A percentile compares a stretch with the other conserved stretches of the same genome.
Conservation (phyloP, 2,329 filamentous ascomycete species). For the Xylariaceae sp. region DNA sequence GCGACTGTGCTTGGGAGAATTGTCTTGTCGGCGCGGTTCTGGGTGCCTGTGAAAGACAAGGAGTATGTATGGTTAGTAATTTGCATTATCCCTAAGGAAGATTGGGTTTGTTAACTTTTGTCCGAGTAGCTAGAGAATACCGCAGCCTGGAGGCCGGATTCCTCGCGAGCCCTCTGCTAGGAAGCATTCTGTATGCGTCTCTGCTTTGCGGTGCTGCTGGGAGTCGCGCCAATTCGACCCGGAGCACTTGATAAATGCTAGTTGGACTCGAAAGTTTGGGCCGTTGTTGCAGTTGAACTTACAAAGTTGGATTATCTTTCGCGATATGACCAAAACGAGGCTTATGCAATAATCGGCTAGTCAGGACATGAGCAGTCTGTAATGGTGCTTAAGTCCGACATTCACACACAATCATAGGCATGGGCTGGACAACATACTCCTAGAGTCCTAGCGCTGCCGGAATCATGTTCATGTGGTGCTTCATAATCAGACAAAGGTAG, state of each 20-base stretch:
- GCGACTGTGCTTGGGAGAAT: constrained; percentile 23
- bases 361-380: background rate
- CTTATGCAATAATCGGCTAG: background rate
- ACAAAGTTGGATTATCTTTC: constrained; percentile 13
- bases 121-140: constrained; percentile 21
- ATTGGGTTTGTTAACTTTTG: constrained; percentile 33
- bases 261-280: background rate
- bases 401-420: background rate
- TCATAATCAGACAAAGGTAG: no score
- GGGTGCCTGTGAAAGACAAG: constrained; percentile 12
- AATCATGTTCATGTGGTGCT: no score
- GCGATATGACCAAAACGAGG: constrained; percentile 3
- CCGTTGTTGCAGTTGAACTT: background rate
- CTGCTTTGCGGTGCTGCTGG: constrained; percentile 5
- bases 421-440: no score
- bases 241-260: background rate
- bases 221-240: background rate
- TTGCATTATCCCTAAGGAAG: no score
- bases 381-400: background rate
- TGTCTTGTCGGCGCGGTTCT: constrained; percentile 17
- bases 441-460: no score
- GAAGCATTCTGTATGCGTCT: no score
- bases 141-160: constrained; percentile 39
- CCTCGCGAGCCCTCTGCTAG: constrained; percentile 47
- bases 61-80: background rate